These are phyloP conservation scores for Arbutus unedo DNA, from an alignment of 148 eudicot species.

Conservation along the genomic window DNA sequence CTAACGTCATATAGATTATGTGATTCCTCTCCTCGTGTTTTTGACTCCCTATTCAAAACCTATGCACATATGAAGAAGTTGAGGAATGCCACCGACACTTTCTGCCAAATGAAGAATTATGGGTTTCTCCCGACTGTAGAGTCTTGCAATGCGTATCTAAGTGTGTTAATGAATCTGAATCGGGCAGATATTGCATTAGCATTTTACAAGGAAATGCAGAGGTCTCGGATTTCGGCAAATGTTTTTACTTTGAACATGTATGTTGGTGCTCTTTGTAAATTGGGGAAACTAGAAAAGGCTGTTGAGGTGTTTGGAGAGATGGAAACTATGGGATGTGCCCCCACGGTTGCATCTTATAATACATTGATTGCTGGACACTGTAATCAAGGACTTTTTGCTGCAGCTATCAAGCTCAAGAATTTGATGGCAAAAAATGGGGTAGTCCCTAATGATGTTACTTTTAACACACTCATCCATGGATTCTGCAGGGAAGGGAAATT, in stretches of 20 bases:
- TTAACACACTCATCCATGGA: constrained; percentile 71
- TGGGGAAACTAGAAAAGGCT: constrained; percentile 4
- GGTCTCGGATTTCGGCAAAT: not conserved
- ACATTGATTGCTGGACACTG: constrained; percentile 57
- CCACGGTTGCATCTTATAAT: not conserved
- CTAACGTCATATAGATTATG: not conserved
- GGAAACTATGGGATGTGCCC: not conserved
- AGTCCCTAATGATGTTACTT: constrained; percentile 27
- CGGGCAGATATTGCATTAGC: constrained; percentile 48
- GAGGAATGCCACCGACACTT: constrained; percentile 52
- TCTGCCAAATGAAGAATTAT: constrained; percentile 57
- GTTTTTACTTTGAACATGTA: not conserved
- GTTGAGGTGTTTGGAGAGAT: constrained; percentile 5
- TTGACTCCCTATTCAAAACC: not conserved
- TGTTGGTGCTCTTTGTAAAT: not conserved
- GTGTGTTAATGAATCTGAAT: constrained; percentile 48
- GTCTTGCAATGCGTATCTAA: constrained; percentile 26
- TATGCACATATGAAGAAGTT: constrained; percentile 26
- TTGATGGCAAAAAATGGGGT: constrained; percentile 56
- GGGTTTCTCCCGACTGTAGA: constrained; percentile 62
- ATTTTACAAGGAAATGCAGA: constrained; percentile 46
- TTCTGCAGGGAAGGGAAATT: constrained; percentile 62
- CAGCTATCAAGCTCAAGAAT: constrained; percentile 56
- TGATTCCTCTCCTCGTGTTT: not conserved
- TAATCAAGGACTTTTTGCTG: constrained; percentile 41